Conservation (phyloP, 164 flowering plant genomes). For the Vitis amurensis region DNA sequence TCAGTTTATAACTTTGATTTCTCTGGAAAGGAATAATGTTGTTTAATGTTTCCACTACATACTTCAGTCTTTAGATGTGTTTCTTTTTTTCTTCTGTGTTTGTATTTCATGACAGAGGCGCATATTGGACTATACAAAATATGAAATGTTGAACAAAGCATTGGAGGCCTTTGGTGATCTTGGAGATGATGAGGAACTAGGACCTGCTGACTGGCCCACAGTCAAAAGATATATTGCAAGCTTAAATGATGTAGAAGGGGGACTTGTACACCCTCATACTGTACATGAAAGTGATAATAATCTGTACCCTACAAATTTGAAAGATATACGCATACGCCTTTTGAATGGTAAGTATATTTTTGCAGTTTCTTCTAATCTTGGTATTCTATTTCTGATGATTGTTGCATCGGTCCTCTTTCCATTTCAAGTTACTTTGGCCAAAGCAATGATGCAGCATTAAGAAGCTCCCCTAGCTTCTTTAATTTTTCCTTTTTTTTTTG, state of each 20-base stretch:
- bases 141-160: constrained; percentile 91
- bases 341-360: constrained; percentile 61
- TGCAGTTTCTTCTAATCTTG: neutral
- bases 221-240: constrained; percentile 76
- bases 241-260: constrained; percentile 63
- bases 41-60: neutral
- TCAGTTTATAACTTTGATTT: neutral
- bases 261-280: constrained; percentile 56
- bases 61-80: neutral
- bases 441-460: neutral
- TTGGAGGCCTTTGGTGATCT: constrained; percentile 85
- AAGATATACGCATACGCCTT: constrained; percentile 75
- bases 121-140: constrained; percentile 74
- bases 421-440: neutral
- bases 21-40: neutral
- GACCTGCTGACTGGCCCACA: constrained; percentile 95
- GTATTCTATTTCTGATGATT: neutral
- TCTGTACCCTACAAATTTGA: constrained; percentile 55
- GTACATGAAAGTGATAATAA: constrained; percentile 41
- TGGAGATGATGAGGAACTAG: constrained; percentile 95
- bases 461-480: neutral
- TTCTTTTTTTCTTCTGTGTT: neutral
- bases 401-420: neutral
- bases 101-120: constrained; percentile 52
- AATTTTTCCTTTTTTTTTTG: too few relatives aligned